Base-by-base conservation (phyloP, 805 yeast genomes). In the Ogataea glucozyma region DNA sequence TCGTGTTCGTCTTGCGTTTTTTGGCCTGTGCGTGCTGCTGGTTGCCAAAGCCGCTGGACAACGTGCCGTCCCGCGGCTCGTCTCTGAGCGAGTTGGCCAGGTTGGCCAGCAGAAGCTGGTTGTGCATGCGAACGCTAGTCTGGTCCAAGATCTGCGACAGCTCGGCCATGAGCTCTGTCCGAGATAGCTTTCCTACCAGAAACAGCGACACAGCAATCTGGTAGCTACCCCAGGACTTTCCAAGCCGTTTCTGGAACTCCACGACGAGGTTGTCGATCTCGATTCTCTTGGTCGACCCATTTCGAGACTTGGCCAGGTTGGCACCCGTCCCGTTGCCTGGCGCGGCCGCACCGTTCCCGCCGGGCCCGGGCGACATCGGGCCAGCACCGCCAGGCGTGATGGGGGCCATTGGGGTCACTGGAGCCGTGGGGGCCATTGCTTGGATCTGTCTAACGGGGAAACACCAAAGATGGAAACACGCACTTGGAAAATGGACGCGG, bases 51-150 rank as follows among this genome's bases (percentile, higher is more conserved):
- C 79, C 77, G 49, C 76, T 70, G 1, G 71, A 58, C 17, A 65
- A 30, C 64, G 73, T 30, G 51, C 72, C 75, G 51, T 80, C 88
- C 6, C 74, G 69, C 0, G 93, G 88, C 14, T 82, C 79, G 48
- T 85, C 93, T 44, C 88, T 75, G 43, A 88, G 70, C 4, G 96
- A 78, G 63, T 90, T 91, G 18, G 97, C 89, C 50, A 90, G 71
- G 58, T 88, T 84, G 12, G 95, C 81, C 42, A 91, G 70, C 32
- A 91, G 66, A 33, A 91, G 70, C 58, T 86, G 88, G 65, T 91
- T 91, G 65, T 93, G 99, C 70, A 83, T 75, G 43, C 80, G 70
- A 27, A 78, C 59, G 38, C 81, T 69, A 16, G 66, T 65, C 20
- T 60, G 62, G 39, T 71, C 74, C 39, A 89, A 69, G 20, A 86